Evolutionary conservation across 2,329 filamentous ascomycete genomes (phyloP).

Genomic region (Stylonectria norvegica): DNA sequence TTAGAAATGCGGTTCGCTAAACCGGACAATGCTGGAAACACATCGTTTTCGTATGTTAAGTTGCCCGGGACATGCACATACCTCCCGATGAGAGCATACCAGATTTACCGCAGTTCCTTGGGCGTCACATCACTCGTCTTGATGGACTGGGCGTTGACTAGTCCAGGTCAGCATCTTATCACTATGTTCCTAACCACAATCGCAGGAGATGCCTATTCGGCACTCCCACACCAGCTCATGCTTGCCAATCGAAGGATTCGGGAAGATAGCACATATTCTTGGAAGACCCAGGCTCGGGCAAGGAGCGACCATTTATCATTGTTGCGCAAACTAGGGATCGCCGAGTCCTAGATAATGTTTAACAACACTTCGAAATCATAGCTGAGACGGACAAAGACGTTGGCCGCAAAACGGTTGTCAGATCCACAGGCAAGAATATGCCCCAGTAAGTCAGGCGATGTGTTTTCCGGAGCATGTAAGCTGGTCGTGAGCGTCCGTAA

Average conservation of each 20-base stretch:
- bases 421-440: no score
- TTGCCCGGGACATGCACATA: slow-evolving; percentile 11
- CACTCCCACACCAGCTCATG: slow-evolving; percentile 14
- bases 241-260: slow-evolving; percentile 14
- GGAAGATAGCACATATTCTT: slow-evolving; percentile 14
- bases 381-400: no score
- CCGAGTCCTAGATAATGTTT: slow-evolving; percentile 7
- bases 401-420: no score
- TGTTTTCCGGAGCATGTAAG: no score
- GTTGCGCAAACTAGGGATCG: neutral
- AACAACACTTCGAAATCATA: no score
- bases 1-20: slow-evolving; percentile 9
- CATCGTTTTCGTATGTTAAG: slow-evolving; percentile 10
- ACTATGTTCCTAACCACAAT: slow-evolving; percentile 4
- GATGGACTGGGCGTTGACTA: slow-evolving; percentile 6
- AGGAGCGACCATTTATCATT: slow-evolving; percentile 12
- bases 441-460: no score
- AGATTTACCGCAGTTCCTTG: slow-evolving; percentile 4
- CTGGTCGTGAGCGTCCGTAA: no score
- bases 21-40: slow-evolving; percentile 13
- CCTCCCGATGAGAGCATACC: slow-evolving; percentile 10
- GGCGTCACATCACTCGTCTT: slow-evolving; percentile 12
- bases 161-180: slow-evolving; percentile 5
- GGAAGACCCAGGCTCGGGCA: slow-evolving; percentile 14
- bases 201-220: slow-evolving; percentile 5